Evolutionary conservation across 139 green algal genomes (phyloP).

Genomic region (Volvox africanus): DNA sequence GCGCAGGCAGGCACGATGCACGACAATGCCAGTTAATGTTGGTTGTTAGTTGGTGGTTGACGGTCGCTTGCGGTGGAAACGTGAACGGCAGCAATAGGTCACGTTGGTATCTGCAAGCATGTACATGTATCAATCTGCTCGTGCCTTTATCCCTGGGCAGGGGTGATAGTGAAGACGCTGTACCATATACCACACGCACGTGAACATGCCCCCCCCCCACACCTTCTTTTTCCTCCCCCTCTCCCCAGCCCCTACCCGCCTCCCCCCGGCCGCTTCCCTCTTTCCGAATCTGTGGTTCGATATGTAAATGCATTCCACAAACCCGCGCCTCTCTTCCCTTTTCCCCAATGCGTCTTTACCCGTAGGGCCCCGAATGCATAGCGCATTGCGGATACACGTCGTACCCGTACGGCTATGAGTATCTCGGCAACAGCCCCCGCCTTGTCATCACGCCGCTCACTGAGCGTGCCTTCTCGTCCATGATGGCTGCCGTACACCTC

Average conservation of each 20-base stretch:
- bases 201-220: not conserved
- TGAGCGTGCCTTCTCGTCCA: slow-evolving; percentile 64
- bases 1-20: too few relatives aligned
- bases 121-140: not conserved
- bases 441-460: slow-evolving; percentile 86
- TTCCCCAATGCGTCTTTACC: not conserved
- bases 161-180: not conserved
- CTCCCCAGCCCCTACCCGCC: not conserved
- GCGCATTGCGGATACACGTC: slow-evolving; percentile 39
- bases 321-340: not conserved
- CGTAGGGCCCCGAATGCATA: slow-evolving; percentile 21
- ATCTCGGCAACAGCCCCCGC: slow-evolving; percentile 78
- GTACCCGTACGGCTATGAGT: slow-evolving; percentile 79
- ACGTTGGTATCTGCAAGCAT: not conserved
- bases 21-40: too few relatives aligned
- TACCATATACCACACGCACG: not conserved
- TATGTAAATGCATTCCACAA: not conserved
- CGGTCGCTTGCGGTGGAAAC: not conserved
- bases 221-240: not conserved
- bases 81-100: not conserved
- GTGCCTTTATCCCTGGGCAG: not conserved
- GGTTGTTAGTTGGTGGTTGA: not conserved
- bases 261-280: not conserved
- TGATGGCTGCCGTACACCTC: slow-evolving; percentile 68
- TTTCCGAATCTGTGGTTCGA: not conserved